Evolutionary conservation across 2,329 filamentous ascomycete species (phyloP), one percentile per base, ranked within the genome.

Genomic region (Colletotrichum somersetense): DNA sequence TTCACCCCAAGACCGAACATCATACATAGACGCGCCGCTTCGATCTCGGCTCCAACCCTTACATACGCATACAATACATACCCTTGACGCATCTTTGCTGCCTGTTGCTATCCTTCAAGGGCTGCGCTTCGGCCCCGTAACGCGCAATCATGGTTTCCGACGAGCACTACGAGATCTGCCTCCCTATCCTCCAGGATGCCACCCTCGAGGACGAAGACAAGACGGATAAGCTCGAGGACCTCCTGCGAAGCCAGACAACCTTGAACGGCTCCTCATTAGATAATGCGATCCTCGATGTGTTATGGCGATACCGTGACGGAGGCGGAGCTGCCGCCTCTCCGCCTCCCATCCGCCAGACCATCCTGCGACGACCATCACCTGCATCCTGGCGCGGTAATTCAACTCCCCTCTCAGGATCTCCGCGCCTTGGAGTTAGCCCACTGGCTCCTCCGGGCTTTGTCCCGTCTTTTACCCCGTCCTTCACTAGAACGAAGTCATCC

Each of bases 141-240:
- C 74, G 56, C 78, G 77, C 82, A 78, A 88, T 74, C 80, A 98
- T 98, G 96, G 91, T 97, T 74, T 93, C 95, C 77, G 96, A 98
- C 86, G 91, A 95, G 77, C 91, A 96, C 67, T 97, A 97, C 85
- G 95, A 98, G 77, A 89, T 96, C 78, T 97, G 95, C 82, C 90
- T 97, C 80, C 93, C 94, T 64, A 89, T 98, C 79, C 89, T 99
- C 75, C 91, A 96, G 84, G 92, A 98, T 83, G 85, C 90, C 71
- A 87, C 88, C 67, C 87, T 97, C 73, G 94, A 97, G 77, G 96
- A 98, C 75, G 96, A 99, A 83, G 96, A 98, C 79, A 97, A 96
- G 86, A 96, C 93, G 61, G 96, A 98, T 83, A 93, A 90, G 83
- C 87, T 75, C 65, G 95, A 98, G 84, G 93, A 95, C 75, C 87